These are phyloP conservation scores for Pisolithus marmoratus DNA, from an alignment of 768 basidiomycete species.

Conservation along the genomic window DNA sequence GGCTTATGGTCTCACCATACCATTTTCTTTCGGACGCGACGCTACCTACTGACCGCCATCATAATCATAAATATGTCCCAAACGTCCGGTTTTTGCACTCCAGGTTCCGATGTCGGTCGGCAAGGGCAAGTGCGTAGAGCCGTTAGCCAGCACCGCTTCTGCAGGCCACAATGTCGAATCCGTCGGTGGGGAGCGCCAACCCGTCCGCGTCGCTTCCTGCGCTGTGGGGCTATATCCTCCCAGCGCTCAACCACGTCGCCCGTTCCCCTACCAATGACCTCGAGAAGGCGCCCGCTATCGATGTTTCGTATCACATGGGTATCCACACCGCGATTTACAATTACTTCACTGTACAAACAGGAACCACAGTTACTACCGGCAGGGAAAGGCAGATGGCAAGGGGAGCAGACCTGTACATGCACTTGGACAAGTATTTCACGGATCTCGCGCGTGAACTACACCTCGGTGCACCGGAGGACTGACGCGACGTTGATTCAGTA, in stretches of 20 bases:
- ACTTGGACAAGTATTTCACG: conserved; percentile 66
- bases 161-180: conserved; percentile 40
- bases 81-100: not conserved
- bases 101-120: conserved; percentile 21
- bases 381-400: conserved; percentile 30
- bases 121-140: conserved; percentile 25
- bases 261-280: conserved; percentile 57
- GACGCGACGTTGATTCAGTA: conserved; percentile 64
- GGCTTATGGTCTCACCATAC: too few species aligned
- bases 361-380: conserved; percentile 22
- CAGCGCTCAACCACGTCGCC: conserved; percentile 73
- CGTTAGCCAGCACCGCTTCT: conserved; percentile 7
- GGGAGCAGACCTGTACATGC: conserved; percentile 67
- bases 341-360: conserved; percentile 52
- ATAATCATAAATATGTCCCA: not conserved
- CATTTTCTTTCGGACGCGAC: too few species aligned
- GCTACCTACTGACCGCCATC: not conserved
- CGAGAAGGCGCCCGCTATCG: conserved; percentile 63
- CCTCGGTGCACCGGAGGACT: conserved; percentile 59
- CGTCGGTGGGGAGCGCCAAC: conserved; percentile 61
- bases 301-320: conserved; percentile 67
- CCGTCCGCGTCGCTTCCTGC: conserved; percentile 67
- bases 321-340: conserved; percentile 82
- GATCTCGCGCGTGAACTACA: conserved; percentile 56
- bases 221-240: conserved; percentile 70